Evolutionary conservation across 495 filamentous ascomycete genomes (phyloP).

Genomic region (Filosporella fistucella): DNA sequence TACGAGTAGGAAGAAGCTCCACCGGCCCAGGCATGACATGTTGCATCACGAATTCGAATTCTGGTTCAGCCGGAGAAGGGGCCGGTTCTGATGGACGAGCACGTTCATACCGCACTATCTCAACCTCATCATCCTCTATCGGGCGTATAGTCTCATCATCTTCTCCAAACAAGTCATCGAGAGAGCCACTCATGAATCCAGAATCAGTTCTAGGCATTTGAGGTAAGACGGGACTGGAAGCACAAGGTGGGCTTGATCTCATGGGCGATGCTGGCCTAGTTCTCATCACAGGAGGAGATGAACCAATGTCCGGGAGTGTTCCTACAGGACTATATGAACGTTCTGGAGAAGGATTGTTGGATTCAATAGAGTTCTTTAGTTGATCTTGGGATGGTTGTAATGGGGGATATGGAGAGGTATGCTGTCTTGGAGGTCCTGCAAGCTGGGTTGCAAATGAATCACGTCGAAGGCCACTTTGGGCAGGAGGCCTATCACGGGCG

Average conservation of each 20-base stretch:
- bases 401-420: conserved; percentile 43
- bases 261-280: conserved; percentile 32
- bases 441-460: conserved; percentile 13
- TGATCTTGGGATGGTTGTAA: conserved; percentile 14
- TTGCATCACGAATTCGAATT: conserved; percentile 14
- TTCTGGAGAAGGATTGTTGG: conserved; percentile 51
- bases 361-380: conserved; percentile 27
- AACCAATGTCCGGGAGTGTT: conserved; percentile 62
- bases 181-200: conserved; percentile 72
- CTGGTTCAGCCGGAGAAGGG: not conserved
- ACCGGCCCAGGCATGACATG: conserved; percentile 24
- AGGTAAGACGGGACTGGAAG: conserved; percentile 74
- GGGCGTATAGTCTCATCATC: conserved; percentile 22
- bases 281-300: conserved; percentile 71
- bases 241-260: conserved; percentile 41
- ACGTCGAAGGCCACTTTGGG: conserved; percentile 15
- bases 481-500: conserved; percentile 18
- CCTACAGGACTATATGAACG: conserved; percentile 46
- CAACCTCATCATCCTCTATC: conserved; percentile 15
- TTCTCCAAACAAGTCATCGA: conserved; percentile 47
- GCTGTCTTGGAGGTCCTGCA: conserved; percentile 18
- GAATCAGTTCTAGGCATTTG: conserved; percentile 57
- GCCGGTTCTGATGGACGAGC: not conserved
- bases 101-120: conserved; percentile 9
- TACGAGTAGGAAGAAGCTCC: conserved; percentile 26